These are phyloP conservation scores for Nymphaea thermarum DNA, from an alignment of 164 flowering plant genomes.

Conservation along the genomic window DNA sequence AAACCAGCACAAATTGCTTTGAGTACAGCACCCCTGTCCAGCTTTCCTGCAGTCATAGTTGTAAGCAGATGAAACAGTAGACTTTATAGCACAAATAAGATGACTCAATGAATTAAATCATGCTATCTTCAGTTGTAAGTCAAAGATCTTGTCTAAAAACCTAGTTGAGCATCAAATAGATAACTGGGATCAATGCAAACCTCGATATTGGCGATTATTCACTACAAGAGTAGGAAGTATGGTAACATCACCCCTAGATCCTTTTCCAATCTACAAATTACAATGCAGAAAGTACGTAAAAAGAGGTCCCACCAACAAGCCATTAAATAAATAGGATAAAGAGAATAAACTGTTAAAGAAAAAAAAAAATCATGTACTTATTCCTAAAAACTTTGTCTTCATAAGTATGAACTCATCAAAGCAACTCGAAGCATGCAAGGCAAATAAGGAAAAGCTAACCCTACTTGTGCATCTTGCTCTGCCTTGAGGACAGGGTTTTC, in stretches of 20 bases:
- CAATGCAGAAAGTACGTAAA: not conserved
- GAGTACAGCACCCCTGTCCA: conserved; percentile 86
- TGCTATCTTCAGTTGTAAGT: too few species aligned
- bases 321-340: too few species aligned
- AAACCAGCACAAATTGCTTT: conserved; percentile 98
- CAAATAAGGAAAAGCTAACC: not conserved
- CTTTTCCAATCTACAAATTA: conserved; percentile 63
- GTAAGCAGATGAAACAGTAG: too few species aligned
- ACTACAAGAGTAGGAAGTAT: conserved; percentile 93
- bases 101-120: too few species aligned
- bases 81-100: too few species aligned
- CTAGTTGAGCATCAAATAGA: not conserved
- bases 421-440: too few species aligned
- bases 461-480: conserved; percentile 84
- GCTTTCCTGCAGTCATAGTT: conserved; percentile 52
- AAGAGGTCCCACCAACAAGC: too few species aligned
- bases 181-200: conserved; percentile 16
- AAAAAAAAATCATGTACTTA: too few species aligned
- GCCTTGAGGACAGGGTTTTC: conserved; percentile 77
- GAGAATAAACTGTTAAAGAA: too few species aligned
- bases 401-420: too few species aligned
- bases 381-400: too few species aligned
- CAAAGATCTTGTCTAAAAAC: too few species aligned
- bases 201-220: conserved; percentile 86
- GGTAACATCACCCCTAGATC: conserved; percentile 90